Evolutionary conservation across 2,329 filamentous ascomycete genomes (phyloP), one percentile per base, ranked within the genome.

Genomic region (Scorias spongiosa): DNA sequence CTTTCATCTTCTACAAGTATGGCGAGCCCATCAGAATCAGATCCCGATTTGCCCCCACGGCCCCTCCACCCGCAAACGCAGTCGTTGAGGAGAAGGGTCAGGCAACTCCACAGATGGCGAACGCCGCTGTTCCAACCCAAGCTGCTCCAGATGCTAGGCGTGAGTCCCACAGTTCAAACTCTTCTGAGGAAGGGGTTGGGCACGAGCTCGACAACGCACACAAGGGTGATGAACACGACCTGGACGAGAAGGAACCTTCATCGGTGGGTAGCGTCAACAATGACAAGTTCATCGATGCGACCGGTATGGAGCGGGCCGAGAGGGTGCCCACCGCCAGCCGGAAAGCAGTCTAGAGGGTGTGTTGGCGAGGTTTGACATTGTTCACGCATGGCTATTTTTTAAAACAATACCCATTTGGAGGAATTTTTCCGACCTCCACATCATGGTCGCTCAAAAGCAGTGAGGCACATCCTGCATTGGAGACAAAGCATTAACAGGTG

Each of bases 1-100:
- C 58, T 1, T 59, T 61, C 47, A 43, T 61, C 18, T 60, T 60
- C 48, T 57, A 55, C 46, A 50, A 48, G 17, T 58, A 59, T 42
- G 57, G 57, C 29, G 49, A 53, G 40, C 39, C 43, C 1, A 56
- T 57, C 10, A 46, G 55, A 2, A 46, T 51, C 38, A 41, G 43
- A 18, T 50, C 47, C 4, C 53, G 48, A 43, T 58, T 57, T 41
- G 56, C 56, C 5, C 56, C 56, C 1, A 57, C 55, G 14, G 40
- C 45, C 5, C 7, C 38, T 9, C 40, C 42, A 20, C 43, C 46
- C 17, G 26, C 45, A 5, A 34, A 42, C 10, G 28, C 44, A 3
- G 37, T 41, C 8, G 47, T 51, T 10, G 42, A 47, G 29, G 42
- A 52, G 44, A 43, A 47, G 30, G 42, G 37, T 17, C 26, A 39